Percentiles rank a stretch among this genome's conserved stretches.
These are phyloP conservation scores for Neurospora sp. DNA, from an alignment of 495 filamentous ascomycete species.

Conservation along the genomic window DNA sequence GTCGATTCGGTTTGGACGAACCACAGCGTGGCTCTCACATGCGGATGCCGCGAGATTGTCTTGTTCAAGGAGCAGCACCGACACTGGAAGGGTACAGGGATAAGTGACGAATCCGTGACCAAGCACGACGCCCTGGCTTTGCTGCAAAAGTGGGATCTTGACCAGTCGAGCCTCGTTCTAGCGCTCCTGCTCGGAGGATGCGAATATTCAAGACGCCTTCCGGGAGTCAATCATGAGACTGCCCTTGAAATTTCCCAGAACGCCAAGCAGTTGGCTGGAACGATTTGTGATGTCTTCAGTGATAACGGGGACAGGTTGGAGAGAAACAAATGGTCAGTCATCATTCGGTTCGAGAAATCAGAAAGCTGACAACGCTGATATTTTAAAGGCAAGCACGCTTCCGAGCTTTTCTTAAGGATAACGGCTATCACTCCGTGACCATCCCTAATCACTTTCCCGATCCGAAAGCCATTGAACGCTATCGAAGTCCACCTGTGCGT, in stretches of 20 bases:
- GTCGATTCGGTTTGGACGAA: constrained; percentile 1
- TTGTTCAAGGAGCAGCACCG: background rate
- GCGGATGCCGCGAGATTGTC: background rate
- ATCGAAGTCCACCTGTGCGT: background rate
- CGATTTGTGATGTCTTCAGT: background rate
- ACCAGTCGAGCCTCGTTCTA: background rate
- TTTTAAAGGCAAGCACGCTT: background rate
- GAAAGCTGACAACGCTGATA: background rate
- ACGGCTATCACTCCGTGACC: background rate
- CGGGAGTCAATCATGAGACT: background rate
- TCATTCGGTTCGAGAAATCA: background rate
- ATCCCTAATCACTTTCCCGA: background rate
- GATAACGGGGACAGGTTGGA: background rate
- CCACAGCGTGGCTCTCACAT: background rate
- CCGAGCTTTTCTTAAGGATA: background rate
- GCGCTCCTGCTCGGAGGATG: background rate
- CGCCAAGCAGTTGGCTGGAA: background rate
- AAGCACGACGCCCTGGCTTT: background rate
- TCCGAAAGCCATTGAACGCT: background rate
- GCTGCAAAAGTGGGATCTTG: background rate
- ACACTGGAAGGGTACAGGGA: background rate
- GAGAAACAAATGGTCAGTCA: background rate
- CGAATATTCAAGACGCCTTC: background rate
- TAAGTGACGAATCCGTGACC: background rate
- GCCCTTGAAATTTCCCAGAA: background rate